Evolutionary conservation across 2,329 filamentous ascomycete species (phyloP).

Genomic region (Emmonsiellopsis sp.): DNA sequence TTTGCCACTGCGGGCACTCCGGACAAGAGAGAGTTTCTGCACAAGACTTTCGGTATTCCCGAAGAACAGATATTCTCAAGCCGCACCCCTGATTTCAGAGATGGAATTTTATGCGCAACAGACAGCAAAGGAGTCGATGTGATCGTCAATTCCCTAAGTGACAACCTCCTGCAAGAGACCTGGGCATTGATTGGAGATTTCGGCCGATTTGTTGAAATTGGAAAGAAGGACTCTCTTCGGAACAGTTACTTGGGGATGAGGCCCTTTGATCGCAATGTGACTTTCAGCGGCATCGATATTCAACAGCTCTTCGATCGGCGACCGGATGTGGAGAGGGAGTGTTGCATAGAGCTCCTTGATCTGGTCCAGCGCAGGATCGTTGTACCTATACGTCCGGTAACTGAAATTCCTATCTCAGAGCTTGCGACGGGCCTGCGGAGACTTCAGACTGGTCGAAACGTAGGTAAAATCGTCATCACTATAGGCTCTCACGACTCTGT

Average conservation of each 20-base stretch:
- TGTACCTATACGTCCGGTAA: background rate
- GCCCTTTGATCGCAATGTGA: conserved; percentile 29
- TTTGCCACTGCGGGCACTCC: conserved; percentile 8
- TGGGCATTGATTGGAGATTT: conserved; percentile 17
- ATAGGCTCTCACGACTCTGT: background rate
- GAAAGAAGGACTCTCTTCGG: conserved; percentile 32
- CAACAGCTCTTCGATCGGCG: background rate
- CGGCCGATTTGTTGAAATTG: conserved; percentile 39
- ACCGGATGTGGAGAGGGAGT: background rate
- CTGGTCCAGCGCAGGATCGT: background rate
- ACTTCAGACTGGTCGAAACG: background rate
- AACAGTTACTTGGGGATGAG: conserved; percentile 31
- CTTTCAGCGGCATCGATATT: conserved; percentile 16
- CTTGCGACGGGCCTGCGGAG: background rate
- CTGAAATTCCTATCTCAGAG: background rate
- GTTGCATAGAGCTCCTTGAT: background rate
- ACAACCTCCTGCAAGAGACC: conserved; percentile 7
- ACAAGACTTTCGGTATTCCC: conserved; percentile 5
- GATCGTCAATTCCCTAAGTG: conserved; percentile 9
- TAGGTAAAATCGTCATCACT: background rate
- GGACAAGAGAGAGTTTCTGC: conserved; percentile 7
- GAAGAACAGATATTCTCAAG: conserved; percentile 8
- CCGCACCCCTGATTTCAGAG: conserved; percentile 1
- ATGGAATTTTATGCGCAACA: conserved; percentile 4
- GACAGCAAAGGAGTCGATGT: conserved; percentile 11